Percentiles rank a stretch among this genome's conserved stretches.
phyloP scores from a whole-genome alignment of 495 filamentous ascomycete genomes.

The Xylaria longipes region DNA sequence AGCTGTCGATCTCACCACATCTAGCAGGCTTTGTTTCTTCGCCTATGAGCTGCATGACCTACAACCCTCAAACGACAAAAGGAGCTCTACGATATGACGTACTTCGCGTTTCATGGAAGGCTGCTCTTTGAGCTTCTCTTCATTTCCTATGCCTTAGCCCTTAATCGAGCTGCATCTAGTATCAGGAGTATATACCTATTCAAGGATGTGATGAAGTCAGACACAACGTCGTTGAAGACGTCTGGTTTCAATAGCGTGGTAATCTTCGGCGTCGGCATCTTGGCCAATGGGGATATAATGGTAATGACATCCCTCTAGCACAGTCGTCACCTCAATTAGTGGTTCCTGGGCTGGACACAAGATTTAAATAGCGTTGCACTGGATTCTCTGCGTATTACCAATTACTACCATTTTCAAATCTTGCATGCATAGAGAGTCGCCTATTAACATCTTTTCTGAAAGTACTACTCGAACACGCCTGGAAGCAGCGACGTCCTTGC shows the following conservation, averaged over 20 bases:
- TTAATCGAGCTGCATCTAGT: conserved; percentile 17
- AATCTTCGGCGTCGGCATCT: conserved; percentile 51
- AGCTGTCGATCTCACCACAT: neutral
- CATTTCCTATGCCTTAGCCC: conserved; percentile 29
- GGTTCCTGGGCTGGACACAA: neutral
- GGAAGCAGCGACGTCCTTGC: conserved; percentile 44
- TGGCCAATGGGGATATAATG: conserved; percentile 51
- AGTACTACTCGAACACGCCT: conserved; percentile 54
- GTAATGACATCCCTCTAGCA: conserved; percentile 10
- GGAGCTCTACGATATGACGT: conserved; percentile 26
- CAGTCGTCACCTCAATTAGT: neutral
- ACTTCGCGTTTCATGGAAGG: conserved; percentile 24
- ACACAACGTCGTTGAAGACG: conserved; percentile 44
- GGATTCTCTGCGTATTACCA: too few relatives aligned
- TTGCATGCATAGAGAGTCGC: too few relatives aligned
- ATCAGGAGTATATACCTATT: conserved; percentile 51
- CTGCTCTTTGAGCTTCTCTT: conserved; percentile 37
- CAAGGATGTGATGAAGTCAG: conserved; percentile 53
- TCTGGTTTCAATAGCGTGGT: conserved; percentile 51
- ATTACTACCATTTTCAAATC: too few relatives aligned
- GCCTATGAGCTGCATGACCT: neutral
- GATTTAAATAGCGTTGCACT: neutral
- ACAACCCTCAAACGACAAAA: neutral
- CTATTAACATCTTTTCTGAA: neutral
- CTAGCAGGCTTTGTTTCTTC: neutral